Evolutionary conservation across 768 basidiomycete species (phyloP).

Genomic region (Leccinum sublutescens): DNA sequence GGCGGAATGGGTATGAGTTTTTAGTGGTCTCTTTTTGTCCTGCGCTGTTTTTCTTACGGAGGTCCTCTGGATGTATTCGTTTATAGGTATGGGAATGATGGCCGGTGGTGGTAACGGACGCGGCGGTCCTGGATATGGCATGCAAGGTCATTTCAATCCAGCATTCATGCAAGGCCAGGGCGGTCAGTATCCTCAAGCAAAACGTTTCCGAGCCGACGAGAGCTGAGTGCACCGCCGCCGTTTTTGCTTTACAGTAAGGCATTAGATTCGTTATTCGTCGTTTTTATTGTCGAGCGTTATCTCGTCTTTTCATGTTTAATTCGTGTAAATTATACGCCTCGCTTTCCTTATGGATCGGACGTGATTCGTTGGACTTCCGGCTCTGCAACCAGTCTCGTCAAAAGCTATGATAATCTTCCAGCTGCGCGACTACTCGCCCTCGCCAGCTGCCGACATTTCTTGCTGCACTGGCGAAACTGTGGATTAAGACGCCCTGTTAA

Average conservation of each 20-base stretch:
- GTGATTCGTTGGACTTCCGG: too few species aligned
- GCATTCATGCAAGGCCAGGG: constrained; percentile 60
- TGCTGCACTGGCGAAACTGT: constrained; percentile 77
- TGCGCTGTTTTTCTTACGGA: constrained; percentile 33
- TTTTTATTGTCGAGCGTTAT: constrained; percentile 9
- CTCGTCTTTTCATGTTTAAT: constrained; percentile 18
- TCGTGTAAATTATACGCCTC: constrained; percentile 20
- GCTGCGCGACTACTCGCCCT: not conserved
- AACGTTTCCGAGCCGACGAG: constrained; percentile 54
- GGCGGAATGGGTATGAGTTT: constrained; percentile 53
- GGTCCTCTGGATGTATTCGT: constrained; percentile 29
- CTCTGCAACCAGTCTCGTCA: too few species aligned
- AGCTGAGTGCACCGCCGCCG: constrained; percentile 21
- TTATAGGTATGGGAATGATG: constrained; percentile 55
- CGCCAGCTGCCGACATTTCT: constrained; percentile 19
- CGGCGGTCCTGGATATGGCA: constrained; percentile 46
- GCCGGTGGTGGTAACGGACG: constrained; percentile 34
- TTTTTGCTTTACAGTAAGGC: not conserved
- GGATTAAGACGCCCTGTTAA: constrained; percentile 40
- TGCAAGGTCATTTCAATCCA: constrained; percentile 71
- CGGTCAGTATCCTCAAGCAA: constrained; percentile 45
- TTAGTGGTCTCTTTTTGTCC: constrained; percentile 24
- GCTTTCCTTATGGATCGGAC: too few species aligned
- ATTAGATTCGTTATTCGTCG: not conserved
- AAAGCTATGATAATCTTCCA: too few species aligned